Base-by-base conservation (phyloP, 2,329 filamentous ascomycete genomes). In the Alternaria sp. region DNA sequence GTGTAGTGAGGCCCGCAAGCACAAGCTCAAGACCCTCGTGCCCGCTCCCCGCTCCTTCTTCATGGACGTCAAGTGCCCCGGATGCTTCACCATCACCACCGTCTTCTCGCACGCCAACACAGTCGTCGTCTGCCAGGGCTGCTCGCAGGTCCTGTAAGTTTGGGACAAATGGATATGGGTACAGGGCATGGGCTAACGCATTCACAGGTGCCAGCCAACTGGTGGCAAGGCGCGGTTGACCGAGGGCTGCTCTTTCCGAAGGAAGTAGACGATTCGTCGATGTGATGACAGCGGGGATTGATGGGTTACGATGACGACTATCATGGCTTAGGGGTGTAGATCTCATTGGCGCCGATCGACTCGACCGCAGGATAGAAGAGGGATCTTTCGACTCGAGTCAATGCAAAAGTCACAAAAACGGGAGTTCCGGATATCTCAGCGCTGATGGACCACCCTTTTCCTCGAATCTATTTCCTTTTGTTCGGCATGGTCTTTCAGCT, bases 61-160 rank as follows among this genome's bases (percentile, higher is more conserved):
- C 93, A 99, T 99, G 96, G 96, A 99, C 84, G 96, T 99, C 89
- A 99, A 99, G 92, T 99, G 96, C 92, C 96, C 96, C 84, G 96
- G 96, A 81, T 99, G 96, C 93, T 99, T 98, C 91, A 97, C 94
- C 85, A 99, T 99, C 90, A 99, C 96, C 85, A 99, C 96, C 85
- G 96, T 99, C 86, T 99, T 98, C 93, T 98, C 95, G 72, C 96
- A 99, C 90, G 96, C 96, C 85, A 96, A 99, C 90, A 99, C 96
- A 83, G 96, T 99, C 84, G 96, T 99, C 85, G 96, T 98, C 89
- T 99, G 96, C 91, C 93, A 80, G 74, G 96, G 96, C 81, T 99
- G 96, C 93, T 97, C 95, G 81, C 97, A 96, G 80, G 96, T 99
- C 77, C 93, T 99, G 77, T 79, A 79, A 78, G 77, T 74, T 43